A percentile compares a stretch with the other conserved stretches of the same genome.
Conservation (phyloP, 2,329 filamentous ascomycete species). For the Pseudocercospora macadamiae region DNA sequence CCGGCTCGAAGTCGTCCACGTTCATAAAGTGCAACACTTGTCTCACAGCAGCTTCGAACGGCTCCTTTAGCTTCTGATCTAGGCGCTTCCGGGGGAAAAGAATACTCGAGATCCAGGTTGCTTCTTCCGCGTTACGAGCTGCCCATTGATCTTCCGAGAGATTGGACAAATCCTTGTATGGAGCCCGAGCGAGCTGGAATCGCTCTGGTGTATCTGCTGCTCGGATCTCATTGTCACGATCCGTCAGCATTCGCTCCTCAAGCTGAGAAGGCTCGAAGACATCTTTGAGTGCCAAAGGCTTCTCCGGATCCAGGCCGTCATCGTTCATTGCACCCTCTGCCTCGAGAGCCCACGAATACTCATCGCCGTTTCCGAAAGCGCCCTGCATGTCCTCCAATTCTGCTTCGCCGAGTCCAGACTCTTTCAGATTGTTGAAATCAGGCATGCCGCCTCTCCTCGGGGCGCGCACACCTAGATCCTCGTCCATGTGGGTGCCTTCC, state of each 20-base stretch:
- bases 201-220: conserved; percentile 88
- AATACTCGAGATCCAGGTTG: conserved; percentile 86
- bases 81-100: conserved; percentile 84
- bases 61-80: conserved; percentile 70
- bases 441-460: conserved; percentile 71
- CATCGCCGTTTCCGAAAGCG: conserved; percentile 93
- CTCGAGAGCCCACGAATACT: conserved; percentile 93
- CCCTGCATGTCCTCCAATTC: conserved; percentile 94
- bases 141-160: conserved; percentile 75
- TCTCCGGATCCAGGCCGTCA: conserved; percentile 75
- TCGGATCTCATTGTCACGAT: conserved; percentile 90
- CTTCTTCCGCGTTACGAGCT: conserved; percentile 73
- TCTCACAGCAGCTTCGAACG: conserved; percentile 84
- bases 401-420: conserved; percentile 78
- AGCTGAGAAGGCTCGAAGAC: conserved; percentile 97
- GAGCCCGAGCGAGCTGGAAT: conserved; percentile 87
- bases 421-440: conserved; percentile 69
- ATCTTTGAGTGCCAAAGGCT: conserved; percentile 90
- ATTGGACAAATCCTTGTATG: conserved; percentile 75
- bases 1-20: conserved; percentile 90
- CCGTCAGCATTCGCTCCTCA: conserved; percentile 90
- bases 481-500: conserved; percentile 72
- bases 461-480: conserved; percentile 86
- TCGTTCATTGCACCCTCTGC: conserved; percentile 83
- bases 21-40: conserved; percentile 96